These are phyloP conservation scores for Cladosporium sp. DNA, from an alignment of 2,329 filamentous ascomycete species.

Conservation along the genomic window DNA sequence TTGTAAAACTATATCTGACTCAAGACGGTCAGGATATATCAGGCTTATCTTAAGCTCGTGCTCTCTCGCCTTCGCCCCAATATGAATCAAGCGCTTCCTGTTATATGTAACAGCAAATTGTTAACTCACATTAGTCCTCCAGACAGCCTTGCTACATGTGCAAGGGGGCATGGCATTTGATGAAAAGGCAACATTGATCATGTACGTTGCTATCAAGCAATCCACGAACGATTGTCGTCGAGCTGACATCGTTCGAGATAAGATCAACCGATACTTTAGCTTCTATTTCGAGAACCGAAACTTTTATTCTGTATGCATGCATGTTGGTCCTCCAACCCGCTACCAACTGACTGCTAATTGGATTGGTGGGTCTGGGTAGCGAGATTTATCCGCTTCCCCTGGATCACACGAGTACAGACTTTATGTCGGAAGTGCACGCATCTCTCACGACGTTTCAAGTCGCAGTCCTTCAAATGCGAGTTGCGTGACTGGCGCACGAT, in stretches of 20 bases:
- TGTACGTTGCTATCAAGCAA: not conserved
- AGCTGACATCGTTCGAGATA: not conserved
- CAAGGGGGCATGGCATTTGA: not conserved
- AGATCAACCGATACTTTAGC: not conserved
- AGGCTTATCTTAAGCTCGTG: not conserved
- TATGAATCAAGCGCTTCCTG: not conserved
- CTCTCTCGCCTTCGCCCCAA: not conserved
- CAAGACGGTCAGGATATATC: not conserved
- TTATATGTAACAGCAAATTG: not conserved
- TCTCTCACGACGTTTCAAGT: not conserved
- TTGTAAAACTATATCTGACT: not conserved
- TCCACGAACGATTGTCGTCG: not conserved
- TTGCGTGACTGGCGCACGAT: not conserved
- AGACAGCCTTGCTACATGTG: not conserved
- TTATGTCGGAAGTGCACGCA: not conserved
- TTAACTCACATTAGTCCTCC: not conserved
- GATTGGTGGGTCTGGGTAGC: not conserved
- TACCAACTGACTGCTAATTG: not conserved
- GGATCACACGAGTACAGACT: not conserved
- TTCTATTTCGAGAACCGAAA: not conserved
- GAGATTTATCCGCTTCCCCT: not conserved
- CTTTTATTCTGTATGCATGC: not conserved
- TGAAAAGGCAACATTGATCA: not conserved
- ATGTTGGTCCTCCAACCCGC: not conserved
- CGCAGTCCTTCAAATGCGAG: not conserved